Percentiles rank a stretch among this genome's conserved stretches.
Evolutionary conservation across 345 rosid species (phyloP).

Genomic region (Arabidopsis suecica): DNA sequence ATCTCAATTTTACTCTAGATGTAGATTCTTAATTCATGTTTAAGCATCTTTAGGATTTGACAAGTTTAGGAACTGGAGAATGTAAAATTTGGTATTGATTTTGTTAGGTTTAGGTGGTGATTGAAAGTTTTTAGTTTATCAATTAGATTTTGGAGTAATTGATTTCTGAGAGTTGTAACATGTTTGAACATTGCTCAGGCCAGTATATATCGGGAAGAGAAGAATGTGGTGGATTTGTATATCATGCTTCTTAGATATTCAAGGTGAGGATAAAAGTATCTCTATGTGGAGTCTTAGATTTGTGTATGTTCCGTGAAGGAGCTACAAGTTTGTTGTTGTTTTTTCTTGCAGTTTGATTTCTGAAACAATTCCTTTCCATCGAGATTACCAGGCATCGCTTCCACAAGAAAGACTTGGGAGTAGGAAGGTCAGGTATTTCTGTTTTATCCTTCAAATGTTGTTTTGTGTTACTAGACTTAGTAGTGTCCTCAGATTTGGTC

Average conservation of each 20-base stretch:
- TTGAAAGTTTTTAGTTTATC: background rate
- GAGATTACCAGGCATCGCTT: constrained; percentile 67
- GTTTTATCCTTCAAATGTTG: constrained; percentile 27
- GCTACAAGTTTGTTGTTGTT: constrained; percentile 16
- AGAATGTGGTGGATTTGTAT: constrained; percentile 86
- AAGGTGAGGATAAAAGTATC: constrained; percentile 53
- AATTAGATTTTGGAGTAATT: constrained; percentile 11
- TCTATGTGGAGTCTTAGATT: background rate
- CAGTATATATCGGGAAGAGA: constrained; percentile 77
- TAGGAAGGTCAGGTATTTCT: constrained; percentile 66
- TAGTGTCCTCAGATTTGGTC: constrained; percentile 11
- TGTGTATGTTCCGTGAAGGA: background rate
- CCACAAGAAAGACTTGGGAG: constrained; percentile 61
- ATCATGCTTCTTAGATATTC: constrained; percentile 88
- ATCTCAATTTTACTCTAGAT: background rate
- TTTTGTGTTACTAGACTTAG: constrained; percentile 8
- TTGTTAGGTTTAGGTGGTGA: background rate
- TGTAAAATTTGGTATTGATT: constrained; percentile 2
- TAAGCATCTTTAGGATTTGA: constrained; percentile 4
- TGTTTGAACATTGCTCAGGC: constrained; percentile 57
- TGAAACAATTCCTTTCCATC: constrained; percentile 92
- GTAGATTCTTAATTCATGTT: background rate
- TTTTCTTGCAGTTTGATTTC: constrained; percentile 73
- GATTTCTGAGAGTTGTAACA: constrained; percentile 11
- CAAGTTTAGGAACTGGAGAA: constrained; percentile 15